A percentile compares a stretch with the other conserved stretches of the same genome.
phyloP scores from a whole-genome alignment of 805 yeast genomes.

The Saturnispora serradocipensis region DNA sequence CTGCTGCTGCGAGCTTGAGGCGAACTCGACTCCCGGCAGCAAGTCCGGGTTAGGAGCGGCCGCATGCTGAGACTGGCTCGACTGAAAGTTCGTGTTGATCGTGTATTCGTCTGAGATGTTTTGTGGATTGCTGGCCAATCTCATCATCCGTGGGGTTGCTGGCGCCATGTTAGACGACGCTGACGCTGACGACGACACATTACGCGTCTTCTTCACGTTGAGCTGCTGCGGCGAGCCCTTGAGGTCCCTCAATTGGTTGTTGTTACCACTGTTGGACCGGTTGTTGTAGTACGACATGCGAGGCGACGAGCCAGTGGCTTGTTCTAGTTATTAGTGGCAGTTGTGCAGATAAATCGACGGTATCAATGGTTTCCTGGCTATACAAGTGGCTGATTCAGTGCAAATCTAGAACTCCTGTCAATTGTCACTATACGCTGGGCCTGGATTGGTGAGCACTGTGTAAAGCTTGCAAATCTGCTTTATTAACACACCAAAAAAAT shows the following conservation, averaged over 20 bases:
- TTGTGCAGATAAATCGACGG: no score
- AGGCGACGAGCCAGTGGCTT: background rate
- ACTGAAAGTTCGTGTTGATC: slow-evolving; percentile 15
- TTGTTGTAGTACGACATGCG: background rate
- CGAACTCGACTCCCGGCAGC: slow-evolving; percentile 23
- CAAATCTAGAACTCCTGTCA: background rate
- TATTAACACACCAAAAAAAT: background rate
- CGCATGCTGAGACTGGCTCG: slow-evolving; percentile 14
- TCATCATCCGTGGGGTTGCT: slow-evolving; percentile 63
- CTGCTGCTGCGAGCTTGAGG: slow-evolving; percentile 4
- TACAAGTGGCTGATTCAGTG: background rate
- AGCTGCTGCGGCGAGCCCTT: slow-evolving; percentile 1
- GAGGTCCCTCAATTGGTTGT: background rate
- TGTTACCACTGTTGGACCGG: background rate
- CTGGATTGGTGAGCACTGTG: background rate
- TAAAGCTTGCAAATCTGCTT: background rate
- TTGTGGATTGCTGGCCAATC: slow-evolving; percentile 37
- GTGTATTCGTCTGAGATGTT: slow-evolving; percentile 20
- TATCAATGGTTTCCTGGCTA: background rate
- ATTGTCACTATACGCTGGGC: background rate
- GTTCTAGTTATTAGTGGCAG: no score
- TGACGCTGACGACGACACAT: background rate
- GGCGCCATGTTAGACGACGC: slow-evolving; percentile 34
- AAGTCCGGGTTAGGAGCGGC: slow-evolving; percentile 3
- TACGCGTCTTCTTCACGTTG: slow-evolving; percentile 9